phyloP scores from a whole-genome alignment of 108 stramenopile species.

The Cyclotella cryptica region DNA sequence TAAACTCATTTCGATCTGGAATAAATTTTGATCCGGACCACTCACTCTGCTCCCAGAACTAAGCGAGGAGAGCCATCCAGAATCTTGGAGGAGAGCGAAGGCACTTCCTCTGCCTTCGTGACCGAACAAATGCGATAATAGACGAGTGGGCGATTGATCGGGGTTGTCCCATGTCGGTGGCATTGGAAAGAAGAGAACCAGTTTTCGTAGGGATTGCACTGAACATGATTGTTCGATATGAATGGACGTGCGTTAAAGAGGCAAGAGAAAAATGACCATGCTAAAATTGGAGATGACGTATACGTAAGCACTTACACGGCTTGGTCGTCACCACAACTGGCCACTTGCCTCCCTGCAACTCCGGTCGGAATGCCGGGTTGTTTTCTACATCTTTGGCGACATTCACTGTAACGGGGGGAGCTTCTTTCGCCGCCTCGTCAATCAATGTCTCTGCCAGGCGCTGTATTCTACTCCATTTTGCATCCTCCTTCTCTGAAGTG shows the following conservation, averaged over 20 bases:
- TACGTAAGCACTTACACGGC: slow-evolving; percentile 41
- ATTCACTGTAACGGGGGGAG: slow-evolving; percentile 54
- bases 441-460: slow-evolving; percentile 53
- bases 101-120: slow-evolving; percentile 80
- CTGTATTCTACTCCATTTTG: slow-evolving; percentile 50
- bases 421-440: slow-evolving; percentile 68
- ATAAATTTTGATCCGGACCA: slow-evolving; percentile 75
- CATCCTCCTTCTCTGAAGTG: slow-evolving; percentile 6
- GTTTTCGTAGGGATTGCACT: slow-evolving; percentile 65
- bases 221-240: neutral
- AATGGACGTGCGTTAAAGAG: neutral
- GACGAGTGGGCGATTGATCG: slow-evolving; percentile 64
- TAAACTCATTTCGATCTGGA: slow-evolving; percentile 74
- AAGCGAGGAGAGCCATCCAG: slow-evolving; percentile 63
- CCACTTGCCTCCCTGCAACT: slow-evolving; percentile 61
- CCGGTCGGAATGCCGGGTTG: slow-evolving; percentile 60
- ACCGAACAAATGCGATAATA: slow-evolving; percentile 78
- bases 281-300: neutral
- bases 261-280: neutral
- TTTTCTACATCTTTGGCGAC: slow-evolving; percentile 43
- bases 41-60: slow-evolving; percentile 65
- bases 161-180: slow-evolving; percentile 56
- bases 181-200: slow-evolving; percentile 74
- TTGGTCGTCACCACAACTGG: slow-evolving; percentile 72
- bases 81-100: slow-evolving; percentile 79